A percentile compares a stretch with the other conserved stretches of the same genome.
phyloP scores from a whole-genome alignment of 306 rosid species.

The Pyrus pyrifolia region DNA sequence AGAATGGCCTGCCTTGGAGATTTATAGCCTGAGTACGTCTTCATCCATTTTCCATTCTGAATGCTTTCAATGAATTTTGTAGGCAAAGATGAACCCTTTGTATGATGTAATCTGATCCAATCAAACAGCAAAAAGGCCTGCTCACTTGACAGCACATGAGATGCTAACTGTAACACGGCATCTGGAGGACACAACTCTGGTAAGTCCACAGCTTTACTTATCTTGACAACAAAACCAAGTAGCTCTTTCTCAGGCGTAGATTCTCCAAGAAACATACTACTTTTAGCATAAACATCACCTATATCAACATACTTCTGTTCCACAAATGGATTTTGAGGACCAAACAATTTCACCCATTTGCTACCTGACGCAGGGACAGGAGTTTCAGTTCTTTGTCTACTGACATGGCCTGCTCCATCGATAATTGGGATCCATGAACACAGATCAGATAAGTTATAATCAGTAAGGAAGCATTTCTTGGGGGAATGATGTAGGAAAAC shows the following conservation, averaged over 20 bases:
- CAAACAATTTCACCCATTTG: slow-evolving; percentile 15
- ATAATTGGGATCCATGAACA: not conserved
- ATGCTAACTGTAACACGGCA: not conserved
- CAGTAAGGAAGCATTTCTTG: not conserved
- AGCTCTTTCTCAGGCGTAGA: not conserved
- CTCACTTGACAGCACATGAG: slow-evolving; percentile 5
- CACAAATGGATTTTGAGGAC: slow-evolving; percentile 1
- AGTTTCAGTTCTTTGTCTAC: not conserved
- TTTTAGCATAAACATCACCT: not conserved
- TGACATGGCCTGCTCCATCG: slow-evolving; percentile 6
- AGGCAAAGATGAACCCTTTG: not conserved
- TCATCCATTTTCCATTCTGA: slow-evolving; percentile 15
- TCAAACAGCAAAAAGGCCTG: not conserved
- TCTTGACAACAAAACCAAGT: slow-evolving; percentile 7
- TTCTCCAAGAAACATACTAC: slow-evolving; percentile 4
- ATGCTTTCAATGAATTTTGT: slow-evolving; percentile 10
- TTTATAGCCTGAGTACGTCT: slow-evolving; percentile 3
- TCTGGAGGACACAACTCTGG: slow-evolving; percentile 13
- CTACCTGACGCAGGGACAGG: slow-evolving; percentile 12
- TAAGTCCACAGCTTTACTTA: slow-evolving; percentile 1
- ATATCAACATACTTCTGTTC: slow-evolving; percentile 4
- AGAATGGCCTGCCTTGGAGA: slow-evolving; percentile 10
- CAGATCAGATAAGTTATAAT: not conserved
- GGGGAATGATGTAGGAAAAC: slow-evolving; percentile 1
- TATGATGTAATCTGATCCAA: not conserved